phyloP scores from a whole-genome alignment of 2,329 filamentous ascomycete species.

The Diaporthe nobilis region DNA sequence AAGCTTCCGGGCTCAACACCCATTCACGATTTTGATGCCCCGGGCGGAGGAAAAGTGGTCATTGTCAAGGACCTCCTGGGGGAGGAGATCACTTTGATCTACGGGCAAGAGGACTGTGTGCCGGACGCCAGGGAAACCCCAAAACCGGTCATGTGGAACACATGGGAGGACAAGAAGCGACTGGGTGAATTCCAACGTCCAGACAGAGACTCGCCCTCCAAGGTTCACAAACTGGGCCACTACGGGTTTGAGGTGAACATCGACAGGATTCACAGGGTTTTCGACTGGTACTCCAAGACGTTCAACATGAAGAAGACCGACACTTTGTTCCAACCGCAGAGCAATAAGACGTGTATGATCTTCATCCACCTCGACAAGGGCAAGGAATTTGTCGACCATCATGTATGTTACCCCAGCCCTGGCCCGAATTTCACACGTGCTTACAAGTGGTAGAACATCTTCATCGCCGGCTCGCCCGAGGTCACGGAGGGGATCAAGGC shows the following conservation, averaged over 20 bases:
- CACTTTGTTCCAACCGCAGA: neutral
- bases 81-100: neutral
- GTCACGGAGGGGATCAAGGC: slow-evolving; percentile 10
- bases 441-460: slow-evolving; percentile 6
- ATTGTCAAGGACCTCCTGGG: neutral
- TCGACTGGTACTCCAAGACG: slow-evolving; percentile 2
- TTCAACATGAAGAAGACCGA: slow-evolving; percentile 30
- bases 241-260: slow-evolving; percentile 15
- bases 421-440: neutral
- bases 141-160: slow-evolving; percentile 5
- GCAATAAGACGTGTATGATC: neutral
- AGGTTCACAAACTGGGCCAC: slow-evolving; percentile 18
- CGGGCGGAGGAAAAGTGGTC: slow-evolving; percentile 19
- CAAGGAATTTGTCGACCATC: slow-evolving; percentile 27
- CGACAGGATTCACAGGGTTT: neutral
- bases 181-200: slow-evolving; percentile 26
- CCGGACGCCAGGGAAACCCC: neutral
- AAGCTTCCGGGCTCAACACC: slow-evolving; percentile 11
- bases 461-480: slow-evolving; percentile 16
- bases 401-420: neutral
- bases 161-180: slow-evolving; percentile 21
- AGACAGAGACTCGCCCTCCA: slow-evolving; percentile 2
- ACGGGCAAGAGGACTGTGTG: neutral
- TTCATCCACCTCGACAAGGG: slow-evolving; percentile 29
- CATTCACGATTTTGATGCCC: slow-evolving; percentile 5